Evolutionary conservation across 192 early-diverging fungal genomes (phyloP), one percentile per base, ranked within the genome.

Genomic region (Entomortierella parvispora): DNA sequence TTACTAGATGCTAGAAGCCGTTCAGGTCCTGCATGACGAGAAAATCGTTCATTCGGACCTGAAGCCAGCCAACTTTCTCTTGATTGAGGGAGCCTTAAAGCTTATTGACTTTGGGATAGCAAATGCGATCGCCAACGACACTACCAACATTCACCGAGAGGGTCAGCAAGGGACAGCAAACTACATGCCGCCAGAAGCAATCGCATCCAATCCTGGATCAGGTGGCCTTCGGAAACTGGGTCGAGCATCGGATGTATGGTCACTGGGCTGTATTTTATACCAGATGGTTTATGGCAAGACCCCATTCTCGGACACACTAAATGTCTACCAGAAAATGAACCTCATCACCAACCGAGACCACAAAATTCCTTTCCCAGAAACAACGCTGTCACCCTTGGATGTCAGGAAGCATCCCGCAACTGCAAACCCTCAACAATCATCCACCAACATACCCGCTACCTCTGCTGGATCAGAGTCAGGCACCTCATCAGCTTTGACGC

Each of bases 31-130:
- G 14, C 97, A 99, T 78, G 81, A 94, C 42, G 82, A 88, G 58
- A 92, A 91, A 12, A 95, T 99, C 67, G 90, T 99, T 7, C 97
- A 99, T 69, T 87, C 91, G 7, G 96, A 99, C 66, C 79, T 99
- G 28, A 99, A 99, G 72, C 97, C 97, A 0, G 96, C 96, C 11
- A 99, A 99, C 76, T 99, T 98, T 70, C 71, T 99, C 11, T 66
- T 99, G 20, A 93, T 96, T 6, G 87, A 88, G 43, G 96, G 94
- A 3, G 67, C 85, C 15, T 72, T 99, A 14, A 99, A 98, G 66
- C 79, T 99, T 57, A 98, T 98, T 52, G 97, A 99, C 72, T 99
- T 99, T 86, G 97, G 97, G 15, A 98, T 98, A 70, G 94, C 97
- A n/a, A 98, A 96, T 62, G 80, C 90, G 0, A 96, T 97, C 42